Evolutionary conservation across 441 rosid species (phyloP).

Genomic region (Hura crepitans): DNA sequence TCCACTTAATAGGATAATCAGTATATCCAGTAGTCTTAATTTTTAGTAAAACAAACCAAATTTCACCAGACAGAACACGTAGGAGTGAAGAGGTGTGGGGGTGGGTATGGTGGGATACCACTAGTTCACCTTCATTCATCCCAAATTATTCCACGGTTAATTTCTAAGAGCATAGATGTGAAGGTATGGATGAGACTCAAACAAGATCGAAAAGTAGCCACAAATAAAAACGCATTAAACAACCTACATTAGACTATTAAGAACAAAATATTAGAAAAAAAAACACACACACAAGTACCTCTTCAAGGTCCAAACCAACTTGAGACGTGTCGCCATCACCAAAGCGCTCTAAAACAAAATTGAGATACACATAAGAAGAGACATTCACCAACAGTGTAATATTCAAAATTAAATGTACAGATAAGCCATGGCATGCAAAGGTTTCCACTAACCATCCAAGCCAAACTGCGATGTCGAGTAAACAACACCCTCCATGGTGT

Average conservation of each 20-base stretch:
- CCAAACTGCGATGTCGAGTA: constrained; percentile 95
- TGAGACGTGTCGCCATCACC: constrained; percentile 97
- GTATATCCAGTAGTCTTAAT: neutral
- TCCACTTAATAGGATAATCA: too few species aligned
- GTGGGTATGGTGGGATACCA: neutral
- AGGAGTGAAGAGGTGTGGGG: neutral
- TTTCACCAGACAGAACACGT: neutral
- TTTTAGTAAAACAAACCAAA: neutral
- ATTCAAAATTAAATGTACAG: constrained; percentile 13
- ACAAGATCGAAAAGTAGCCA: constrained; percentile 7
- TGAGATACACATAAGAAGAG: constrained; percentile 20
- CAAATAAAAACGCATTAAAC: neutral
- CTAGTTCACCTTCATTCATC: neutral
- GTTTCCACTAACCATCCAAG: constrained; percentile 72
- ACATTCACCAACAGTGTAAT: constrained; percentile 13
- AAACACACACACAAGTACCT: constrained; percentile 55
- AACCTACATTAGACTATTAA: neutral
- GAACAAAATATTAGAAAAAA: neutral
- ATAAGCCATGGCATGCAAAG: constrained; percentile 18
- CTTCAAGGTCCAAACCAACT: constrained; percentile 86
- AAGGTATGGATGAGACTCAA: too few species aligned
- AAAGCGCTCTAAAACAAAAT: constrained; percentile 73
- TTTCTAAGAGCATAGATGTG: too few species aligned
- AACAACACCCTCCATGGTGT: constrained; percentile 92
- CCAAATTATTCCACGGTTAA: neutral